These are phyloP conservation scores for Caryopteris hybrid DNA, from an alignment of 305 asterid genomes.

Conservation along the genomic window DNA sequence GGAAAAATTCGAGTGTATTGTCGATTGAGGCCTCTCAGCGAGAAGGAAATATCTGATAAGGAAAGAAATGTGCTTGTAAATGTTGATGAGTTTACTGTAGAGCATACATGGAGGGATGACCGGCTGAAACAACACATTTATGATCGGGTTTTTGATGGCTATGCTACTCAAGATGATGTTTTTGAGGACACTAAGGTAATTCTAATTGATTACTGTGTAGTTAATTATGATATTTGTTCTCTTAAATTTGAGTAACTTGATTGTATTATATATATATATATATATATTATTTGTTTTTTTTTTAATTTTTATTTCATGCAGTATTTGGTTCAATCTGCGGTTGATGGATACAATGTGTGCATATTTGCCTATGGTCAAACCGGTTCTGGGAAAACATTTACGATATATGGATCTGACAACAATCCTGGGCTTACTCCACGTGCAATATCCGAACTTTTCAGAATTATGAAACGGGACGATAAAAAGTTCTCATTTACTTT, in stretches of 20 bases:
- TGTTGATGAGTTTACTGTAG: slow-evolving; percentile 85
- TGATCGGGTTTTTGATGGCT: slow-evolving; percentile 84
- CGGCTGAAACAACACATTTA: slow-evolving; percentile 76
- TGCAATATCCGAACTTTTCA: slow-evolving; percentile 75
- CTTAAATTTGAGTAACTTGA: slow-evolving; percentile 8
- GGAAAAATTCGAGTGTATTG: slow-evolving; percentile 95
- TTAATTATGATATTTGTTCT: neutral
- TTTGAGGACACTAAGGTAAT: slow-evolving; percentile 97
- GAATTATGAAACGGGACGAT: slow-evolving; percentile 64
- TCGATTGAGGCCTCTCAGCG: slow-evolving; percentile 84
- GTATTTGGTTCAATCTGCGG: slow-evolving; percentile 94
- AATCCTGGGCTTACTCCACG: slow-evolving; percentile 94
- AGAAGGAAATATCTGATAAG: slow-evolving; percentile 60
- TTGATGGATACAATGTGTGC: slow-evolving; percentile 94
- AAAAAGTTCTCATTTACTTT: slow-evolving; percentile 68
- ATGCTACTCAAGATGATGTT: slow-evolving; percentile 74
- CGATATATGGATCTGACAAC: slow-evolving; percentile 80
- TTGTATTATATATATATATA: neutral
- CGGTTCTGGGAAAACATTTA: slow-evolving; percentile 94
- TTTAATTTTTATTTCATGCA: slow-evolving; percentile 32
- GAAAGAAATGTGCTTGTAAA: slow-evolving; percentile 57
- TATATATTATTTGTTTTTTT: too few relatives aligned
- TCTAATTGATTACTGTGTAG: slow-evolving; percentile 1
- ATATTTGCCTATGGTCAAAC: slow-evolving; percentile 98
- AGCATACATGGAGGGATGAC: slow-evolving; percentile 91